These are phyloP conservation scores for Aurantiochytrium sp. DNA, from an alignment of 108 stramenopile genomes.

Conservation along the genomic window DNA sequence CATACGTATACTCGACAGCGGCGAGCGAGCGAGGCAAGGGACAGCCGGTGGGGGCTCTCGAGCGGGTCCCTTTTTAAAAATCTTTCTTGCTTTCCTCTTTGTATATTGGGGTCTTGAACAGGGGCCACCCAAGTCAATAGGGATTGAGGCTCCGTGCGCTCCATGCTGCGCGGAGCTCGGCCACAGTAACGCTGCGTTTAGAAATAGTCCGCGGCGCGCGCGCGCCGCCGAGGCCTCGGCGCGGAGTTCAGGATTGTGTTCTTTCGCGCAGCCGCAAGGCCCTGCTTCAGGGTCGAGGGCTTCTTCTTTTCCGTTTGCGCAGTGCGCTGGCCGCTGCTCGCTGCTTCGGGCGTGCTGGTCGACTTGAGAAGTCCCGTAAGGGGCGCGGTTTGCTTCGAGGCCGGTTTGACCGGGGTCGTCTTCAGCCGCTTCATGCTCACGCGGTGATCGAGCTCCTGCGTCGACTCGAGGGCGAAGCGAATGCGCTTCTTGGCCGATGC, in stretches of 20 bases:
- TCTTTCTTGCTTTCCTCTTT: no score
- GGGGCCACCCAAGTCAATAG: no score
- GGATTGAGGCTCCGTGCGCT: no score
- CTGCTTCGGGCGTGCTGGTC: not conserved
- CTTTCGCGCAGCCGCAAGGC: not conserved
- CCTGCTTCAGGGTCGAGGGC: not conserved
- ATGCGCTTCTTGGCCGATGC: not conserved
- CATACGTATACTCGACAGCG: no score
- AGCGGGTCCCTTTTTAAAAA: no score
- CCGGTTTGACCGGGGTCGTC: not conserved
- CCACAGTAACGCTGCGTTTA: not conserved
- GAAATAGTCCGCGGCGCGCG: constrained; percentile 8
- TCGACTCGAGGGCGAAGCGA: not conserved
- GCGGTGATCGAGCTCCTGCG: not conserved
- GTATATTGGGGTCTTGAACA: no score
- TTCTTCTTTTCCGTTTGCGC: not conserved
- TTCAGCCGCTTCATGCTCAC: constrained; percentile 14
- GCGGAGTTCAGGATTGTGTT: not conserved
- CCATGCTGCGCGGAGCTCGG: not conserved
- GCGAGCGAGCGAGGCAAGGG: no score
- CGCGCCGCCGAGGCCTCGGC: not conserved
- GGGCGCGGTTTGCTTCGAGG: not conserved
- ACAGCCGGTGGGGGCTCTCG: no score
- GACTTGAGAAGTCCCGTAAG: not conserved
- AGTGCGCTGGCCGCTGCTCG: not conserved